Conservation (phyloP, 2,329 filamentous ascomycete species). For the Aspergillus pseudoviridinutans region DNA sequence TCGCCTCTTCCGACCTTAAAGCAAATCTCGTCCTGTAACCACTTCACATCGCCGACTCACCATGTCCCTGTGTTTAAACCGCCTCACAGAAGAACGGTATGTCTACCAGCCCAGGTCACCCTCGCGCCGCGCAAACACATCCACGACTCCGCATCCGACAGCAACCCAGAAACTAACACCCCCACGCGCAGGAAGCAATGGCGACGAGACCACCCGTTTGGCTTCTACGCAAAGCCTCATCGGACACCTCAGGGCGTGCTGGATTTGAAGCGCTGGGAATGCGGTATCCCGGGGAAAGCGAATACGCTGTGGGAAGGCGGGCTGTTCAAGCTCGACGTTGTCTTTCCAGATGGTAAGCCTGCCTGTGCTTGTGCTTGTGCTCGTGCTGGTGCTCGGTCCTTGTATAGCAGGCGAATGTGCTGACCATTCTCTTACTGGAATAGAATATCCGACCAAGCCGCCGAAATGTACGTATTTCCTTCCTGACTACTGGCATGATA, state of each 20-base stretch:
- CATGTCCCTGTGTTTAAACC: constrained; percentile 87
- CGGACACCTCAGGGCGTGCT: constrained; percentile 75
- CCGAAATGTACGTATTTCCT: constrained; percentile 75
- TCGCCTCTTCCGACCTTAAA: neutral
- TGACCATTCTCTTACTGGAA: constrained; percentile 8
- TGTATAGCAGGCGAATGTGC: neutral
- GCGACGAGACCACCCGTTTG: constrained; percentile 94
- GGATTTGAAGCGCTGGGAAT: constrained; percentile 95
- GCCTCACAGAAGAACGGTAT: constrained; percentile 83
- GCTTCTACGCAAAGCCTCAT: constrained; percentile 88
- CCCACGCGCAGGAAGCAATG: constrained; percentile 75
- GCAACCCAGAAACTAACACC: neutral
- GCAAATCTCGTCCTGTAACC: neutral
- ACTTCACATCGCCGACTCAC: constrained; percentile 10
- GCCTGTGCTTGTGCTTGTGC: constrained; percentile 1
- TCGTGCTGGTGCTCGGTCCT: neutral
- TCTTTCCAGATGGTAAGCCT: constrained; percentile 81
- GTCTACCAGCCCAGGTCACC: neutral
- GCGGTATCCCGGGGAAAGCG: constrained; percentile 90
- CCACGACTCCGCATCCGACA: neutral
- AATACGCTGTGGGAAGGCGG: constrained; percentile 99
- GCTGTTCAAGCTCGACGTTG: constrained; percentile 88
- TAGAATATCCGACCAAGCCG: constrained; percentile 97
- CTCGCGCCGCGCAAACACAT: neutral
- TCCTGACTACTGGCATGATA: neutral